These are phyloP conservation scores for Trametes polyzona DNA, from an alignment of 1,284 basidiomycete genomes.

Conservation along the genomic window DNA sequence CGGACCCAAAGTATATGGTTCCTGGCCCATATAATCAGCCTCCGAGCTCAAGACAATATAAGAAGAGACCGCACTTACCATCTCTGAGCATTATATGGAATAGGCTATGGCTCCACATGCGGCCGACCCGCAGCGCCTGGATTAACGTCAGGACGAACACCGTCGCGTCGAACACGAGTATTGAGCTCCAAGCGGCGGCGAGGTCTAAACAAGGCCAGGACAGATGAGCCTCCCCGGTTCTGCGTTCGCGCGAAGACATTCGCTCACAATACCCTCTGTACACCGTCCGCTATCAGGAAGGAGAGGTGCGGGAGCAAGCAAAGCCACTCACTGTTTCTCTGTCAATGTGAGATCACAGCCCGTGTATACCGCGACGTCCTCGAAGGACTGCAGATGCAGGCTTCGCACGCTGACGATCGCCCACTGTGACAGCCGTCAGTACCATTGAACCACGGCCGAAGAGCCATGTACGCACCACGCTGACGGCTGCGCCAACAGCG, in stretches of 20 bases:
- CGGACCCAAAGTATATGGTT: constrained; percentile 14
- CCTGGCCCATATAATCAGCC: not conserved
- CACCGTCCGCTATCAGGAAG: not conserved
- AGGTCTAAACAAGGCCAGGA: not conserved
- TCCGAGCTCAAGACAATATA: not conserved
- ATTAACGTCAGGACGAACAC: constrained; percentile 8
- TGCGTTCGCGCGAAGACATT: too few species aligned
- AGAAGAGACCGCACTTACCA: not conserved
- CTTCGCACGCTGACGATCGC: constrained; percentile 8
- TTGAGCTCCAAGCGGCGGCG: constrained; percentile 6
- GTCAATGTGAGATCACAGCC: constrained; percentile 17
- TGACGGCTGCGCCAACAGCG: constrained; percentile 3
- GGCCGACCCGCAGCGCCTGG: constrained; percentile 1
- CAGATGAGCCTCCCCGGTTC: not conserved
- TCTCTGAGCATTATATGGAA: constrained; percentile 10
- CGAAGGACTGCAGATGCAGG: constrained; percentile 2
- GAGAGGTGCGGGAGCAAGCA: not conserved
- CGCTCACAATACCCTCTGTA: constrained; percentile 8
- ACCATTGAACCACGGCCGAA: not conserved
- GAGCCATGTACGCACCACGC: not conserved
- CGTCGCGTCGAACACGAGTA: constrained; percentile 8
- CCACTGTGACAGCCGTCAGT: not conserved
- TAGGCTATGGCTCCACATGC: constrained; percentile 4
- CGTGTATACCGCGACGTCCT: constrained; percentile 4
- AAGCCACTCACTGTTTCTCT: constrained; percentile 8